Evolutionary conservation across 495 filamentous ascomycete genomes (phyloP).

Genomic region (Penicillium robsamsonii): DNA sequence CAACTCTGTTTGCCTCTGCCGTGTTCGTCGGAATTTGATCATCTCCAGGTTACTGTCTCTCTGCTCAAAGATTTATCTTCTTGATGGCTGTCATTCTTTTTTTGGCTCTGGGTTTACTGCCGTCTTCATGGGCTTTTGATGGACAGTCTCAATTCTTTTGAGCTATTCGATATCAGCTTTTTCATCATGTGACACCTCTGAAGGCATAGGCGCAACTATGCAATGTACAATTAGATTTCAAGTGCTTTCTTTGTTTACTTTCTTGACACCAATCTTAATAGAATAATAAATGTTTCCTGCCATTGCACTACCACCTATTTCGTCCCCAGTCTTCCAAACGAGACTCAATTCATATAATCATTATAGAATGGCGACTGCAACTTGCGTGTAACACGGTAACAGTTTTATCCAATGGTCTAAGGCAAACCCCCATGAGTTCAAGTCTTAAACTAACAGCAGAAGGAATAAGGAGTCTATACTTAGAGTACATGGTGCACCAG

Average conservation of each 20-base stretch:
- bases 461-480: background rate
- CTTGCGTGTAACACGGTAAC: background rate
- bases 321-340: background rate
- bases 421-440: background rate
- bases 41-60: background rate
- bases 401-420: background rate
- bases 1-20: conserved; percentile 1
- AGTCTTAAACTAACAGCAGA: background rate
- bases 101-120: background rate
- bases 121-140: background rate
- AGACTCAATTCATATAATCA: background rate
- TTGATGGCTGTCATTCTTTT: background rate
- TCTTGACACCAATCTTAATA: background rate
- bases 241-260: background rate
- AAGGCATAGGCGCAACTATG: background rate
- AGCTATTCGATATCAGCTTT: background rate
- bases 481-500: background rate
- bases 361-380: background rate
- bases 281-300: background rate
- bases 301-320: background rate
- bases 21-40: background rate
- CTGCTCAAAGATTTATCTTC: background rate
- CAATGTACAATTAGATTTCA: background rate
- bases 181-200: background rate
- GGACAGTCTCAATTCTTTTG: background rate